phyloP scores from a whole-genome alignment of 441 rosid genomes.

The Gossypium gossypioides region DNA sequence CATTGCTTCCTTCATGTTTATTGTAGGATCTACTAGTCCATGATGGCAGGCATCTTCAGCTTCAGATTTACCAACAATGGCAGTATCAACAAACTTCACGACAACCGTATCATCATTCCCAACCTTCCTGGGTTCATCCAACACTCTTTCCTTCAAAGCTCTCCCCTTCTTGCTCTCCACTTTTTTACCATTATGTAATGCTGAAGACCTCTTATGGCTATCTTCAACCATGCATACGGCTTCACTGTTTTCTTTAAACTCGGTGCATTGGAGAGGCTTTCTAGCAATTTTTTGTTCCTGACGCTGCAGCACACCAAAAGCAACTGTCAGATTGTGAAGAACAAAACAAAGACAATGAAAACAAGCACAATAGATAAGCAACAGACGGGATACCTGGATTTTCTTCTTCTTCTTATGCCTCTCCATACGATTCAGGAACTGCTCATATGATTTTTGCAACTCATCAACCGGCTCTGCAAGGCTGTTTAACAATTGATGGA shows the following conservation, averaged over 20 bases:
- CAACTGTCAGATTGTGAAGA: slow-evolving; percentile 18
- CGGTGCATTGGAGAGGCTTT: slow-evolving; percentile 21
- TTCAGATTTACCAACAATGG: slow-evolving; percentile 63
- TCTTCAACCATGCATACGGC: slow-evolving; percentile 14
- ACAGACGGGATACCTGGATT: slow-evolving; percentile 38
- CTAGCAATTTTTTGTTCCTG: slow-evolving; percentile 32
- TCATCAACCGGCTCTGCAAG: slow-evolving; percentile 83
- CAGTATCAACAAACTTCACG: slow-evolving; percentile 57
- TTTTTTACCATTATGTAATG: neutral
- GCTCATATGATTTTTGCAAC: slow-evolving; percentile 72
- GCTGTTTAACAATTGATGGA: slow-evolving; percentile 27
- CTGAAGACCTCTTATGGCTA: neutral
- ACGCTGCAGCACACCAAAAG: slow-evolving; percentile 24
- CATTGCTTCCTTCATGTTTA: slow-evolving; percentile 81
- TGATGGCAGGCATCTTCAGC: slow-evolving; percentile 79
- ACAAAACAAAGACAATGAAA: slow-evolving; percentile 9
- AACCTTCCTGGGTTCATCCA: slow-evolving; percentile 23
- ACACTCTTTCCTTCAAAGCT: slow-evolving; percentile 21
- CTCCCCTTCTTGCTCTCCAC: slow-evolving; percentile 14
- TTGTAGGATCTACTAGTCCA: slow-evolving; percentile 77
- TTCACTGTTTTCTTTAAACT: slow-evolving; percentile 25
- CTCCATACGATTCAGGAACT: slow-evolving; percentile 65
- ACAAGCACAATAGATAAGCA: slow-evolving; percentile 17
- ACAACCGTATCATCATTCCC: slow-evolving; percentile 39
- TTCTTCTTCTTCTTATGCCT: slow-evolving; percentile 60